Evolutionary conservation across 2,329 filamentous ascomycete species (phyloP), one percentile per base, ranked within the genome.

Genomic region (Dactylellina cionopaga): DNA sequence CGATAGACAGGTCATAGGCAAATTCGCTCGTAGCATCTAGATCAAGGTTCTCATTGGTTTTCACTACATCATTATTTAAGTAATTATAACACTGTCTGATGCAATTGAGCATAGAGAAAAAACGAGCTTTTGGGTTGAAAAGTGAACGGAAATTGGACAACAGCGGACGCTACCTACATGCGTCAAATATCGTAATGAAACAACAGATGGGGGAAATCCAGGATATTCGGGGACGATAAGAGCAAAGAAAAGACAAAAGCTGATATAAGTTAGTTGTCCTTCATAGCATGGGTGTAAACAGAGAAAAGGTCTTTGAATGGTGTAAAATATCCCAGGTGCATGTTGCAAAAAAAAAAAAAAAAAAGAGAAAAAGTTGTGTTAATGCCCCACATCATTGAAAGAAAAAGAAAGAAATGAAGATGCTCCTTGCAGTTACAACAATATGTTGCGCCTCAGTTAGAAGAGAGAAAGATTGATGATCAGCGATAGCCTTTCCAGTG

Each of bases 401-500:
- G 6, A 44, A 22, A 19, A 44, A 22, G 25, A 44, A 11, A 11
- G 15, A 44, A 22, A 44, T 44, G n/a, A n/a, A n/a, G n/a, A n/a
- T n/a, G n/a, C n/a, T n/a, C n/a, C n/a, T n/a, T n/a, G n/a, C n/a
- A n/a, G n/a, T n/a, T n/a, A n/a, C n/a, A n/a, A n/a, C n/a, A n/a
- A n/a, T n/a, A n/a, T n/a, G n/a, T n/a, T n/a, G n/a, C n/a, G n/a
- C n/a, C n/a, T n/a, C n/a, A n/a, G n/a, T n/a, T n/a, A 1, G 22
- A 27, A 10, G 33, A 29, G 6, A 25, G 19, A 11, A 39, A 31
- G n/a, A 43, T n/a, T n/a, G n/a, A n/a, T n/a, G 35, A 6, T 60
- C 43, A 71, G 41, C 66, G 66, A 29, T 71, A 71, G 7, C 66
- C 66, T 25, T 71, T 71, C 66, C 66, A 71, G 17, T 71, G 58